Conservation (phyloP, 257 asterid species). For the Eucommia ulmoides region DNA sequence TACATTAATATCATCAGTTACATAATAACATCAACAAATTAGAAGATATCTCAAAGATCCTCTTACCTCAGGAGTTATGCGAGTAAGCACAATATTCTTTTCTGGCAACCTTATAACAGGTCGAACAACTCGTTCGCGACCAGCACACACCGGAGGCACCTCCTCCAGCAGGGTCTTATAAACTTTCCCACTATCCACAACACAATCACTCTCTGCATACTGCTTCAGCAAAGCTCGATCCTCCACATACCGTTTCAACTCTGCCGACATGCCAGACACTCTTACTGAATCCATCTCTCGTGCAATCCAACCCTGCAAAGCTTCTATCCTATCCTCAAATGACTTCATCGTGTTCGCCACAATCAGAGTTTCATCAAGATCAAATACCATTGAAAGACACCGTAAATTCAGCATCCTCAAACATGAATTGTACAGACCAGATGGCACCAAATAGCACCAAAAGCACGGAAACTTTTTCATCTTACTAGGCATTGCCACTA, state of each 20-base stretch:
- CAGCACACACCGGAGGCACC: conserved; percentile 56
- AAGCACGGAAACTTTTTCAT: conserved; percentile 89
- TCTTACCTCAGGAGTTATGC: conserved; percentile 95
- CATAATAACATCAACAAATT: background rate
- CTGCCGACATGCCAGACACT: conserved; percentile 77
- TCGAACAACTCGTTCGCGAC: conserved; percentile 54
- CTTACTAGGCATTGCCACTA: conserved; percentile 98
- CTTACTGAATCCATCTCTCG: conserved; percentile 72
- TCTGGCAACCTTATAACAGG: conserved; percentile 86
- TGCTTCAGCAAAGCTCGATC: conserved; percentile 83
- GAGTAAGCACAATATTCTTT: conserved; percentile 79
- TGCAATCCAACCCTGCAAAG: conserved; percentile 51
- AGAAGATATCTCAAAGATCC: conserved; percentile 9
- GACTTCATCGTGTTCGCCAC: conserved; percentile 99
- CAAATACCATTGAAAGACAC: conserved; percentile 87
- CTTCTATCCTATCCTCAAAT: conserved; percentile 85
- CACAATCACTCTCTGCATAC: conserved; percentile 72
- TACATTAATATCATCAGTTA: background rate
- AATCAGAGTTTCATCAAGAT: conserved; percentile 93
- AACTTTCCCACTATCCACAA: conserved; percentile 64
- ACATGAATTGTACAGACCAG: conserved; percentile 58
- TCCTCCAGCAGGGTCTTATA: conserved; percentile 67
- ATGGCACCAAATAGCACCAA: conserved; percentile 85
- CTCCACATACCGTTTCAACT: conserved; percentile 85
- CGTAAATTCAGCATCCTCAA: conserved; percentile 76